Base-by-base conservation (phyloP, 495 filamentous ascomycete species). In the Immersiella caudata region DNA sequence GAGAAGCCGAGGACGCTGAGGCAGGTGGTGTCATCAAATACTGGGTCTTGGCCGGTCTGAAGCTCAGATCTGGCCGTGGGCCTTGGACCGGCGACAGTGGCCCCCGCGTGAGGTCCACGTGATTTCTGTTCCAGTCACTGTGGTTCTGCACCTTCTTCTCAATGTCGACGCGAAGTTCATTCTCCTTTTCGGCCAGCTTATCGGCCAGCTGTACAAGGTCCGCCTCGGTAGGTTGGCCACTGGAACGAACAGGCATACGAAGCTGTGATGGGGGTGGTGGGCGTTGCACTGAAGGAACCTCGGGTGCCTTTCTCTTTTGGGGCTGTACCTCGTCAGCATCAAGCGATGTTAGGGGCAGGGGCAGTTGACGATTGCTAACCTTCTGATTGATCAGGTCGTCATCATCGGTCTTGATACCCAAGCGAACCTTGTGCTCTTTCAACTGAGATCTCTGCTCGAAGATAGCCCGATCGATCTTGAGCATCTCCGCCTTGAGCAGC, bases 371-470 rank as follows among this genome's bases (percentile, higher is more conserved):
- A 36, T 35, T 14, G 71, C 86, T 79, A 81, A 94, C 93, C 87
- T 95, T 95, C 73, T 94, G 91, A 78, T 94, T 94, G 82, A 96
- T 89, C 70, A 98, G 86, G 72, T 97, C 94, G 70, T 98, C 96
- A 76, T 98, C 95, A 66, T 94, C 92, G 63, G 88, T 89, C 83
- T 94, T 97, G 80, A 97, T 91, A 69, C 90, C 88, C 60, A 96
- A 85, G 74, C 91, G 93, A 73, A 90, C 84, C 83, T 97, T 97
- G 73, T 89, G 87, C 64, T 94, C 88, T 82, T 94, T 94, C 58
- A 97, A 85, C 73, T 87, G 86, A 49, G 85, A 81, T 33, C 96
- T 88, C 72, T 93, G 85, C 73, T 93, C 84, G 80, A 97, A 98
- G 63, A 99, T 85, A 54, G 84, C 78, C 63, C 84, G 85, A 64